Evolutionary conservation across 78 protist species (phyloP).

Genomic region (Tieghemostelium lacteum): DNA sequence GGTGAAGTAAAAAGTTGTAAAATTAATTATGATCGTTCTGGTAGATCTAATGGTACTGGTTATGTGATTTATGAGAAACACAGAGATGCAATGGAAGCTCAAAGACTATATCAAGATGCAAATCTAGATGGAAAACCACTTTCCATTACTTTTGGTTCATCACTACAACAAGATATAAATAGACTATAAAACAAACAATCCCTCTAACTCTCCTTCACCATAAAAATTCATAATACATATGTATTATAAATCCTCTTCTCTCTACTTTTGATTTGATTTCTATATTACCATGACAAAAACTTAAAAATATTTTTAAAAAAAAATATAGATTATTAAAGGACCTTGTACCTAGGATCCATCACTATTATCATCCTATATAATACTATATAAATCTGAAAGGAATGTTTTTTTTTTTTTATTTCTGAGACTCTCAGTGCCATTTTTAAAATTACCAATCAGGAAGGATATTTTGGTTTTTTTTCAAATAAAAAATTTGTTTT

Average conservation of each 20-base stretch:
- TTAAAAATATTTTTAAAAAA: no score
- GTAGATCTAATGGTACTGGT: conserved; percentile 58
- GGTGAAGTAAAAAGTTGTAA: conserved; percentile 46
- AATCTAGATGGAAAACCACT: conserved; percentile 15
- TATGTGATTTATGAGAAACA: conserved; percentile 9
- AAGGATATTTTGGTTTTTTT: no score
- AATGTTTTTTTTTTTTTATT: no score
- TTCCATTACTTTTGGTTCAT: background rate
- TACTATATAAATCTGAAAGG: no score
- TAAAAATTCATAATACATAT: background rate
- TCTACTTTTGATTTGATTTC: no score
- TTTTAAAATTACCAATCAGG: no score
- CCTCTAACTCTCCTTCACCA: background rate
- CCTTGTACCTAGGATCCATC: no score
- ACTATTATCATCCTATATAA: no score
- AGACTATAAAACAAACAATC: background rate
- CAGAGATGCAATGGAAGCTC: conserved; percentile 24
- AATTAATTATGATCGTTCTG: conserved; percentile 26
- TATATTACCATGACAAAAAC: no score
- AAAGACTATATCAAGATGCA: conserved; percentile 4
- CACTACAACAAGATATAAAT: conserved; percentile 18
- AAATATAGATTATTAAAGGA: no score
- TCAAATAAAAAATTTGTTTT: background rate
- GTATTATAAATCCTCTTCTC: no score
- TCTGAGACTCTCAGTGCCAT: no score